A percentile compares a stretch with the other conserved stretches of the same genome.
Conservation (phyloP, 1,139 yeast genomes). For the Yueomyces sp. region DNA sequence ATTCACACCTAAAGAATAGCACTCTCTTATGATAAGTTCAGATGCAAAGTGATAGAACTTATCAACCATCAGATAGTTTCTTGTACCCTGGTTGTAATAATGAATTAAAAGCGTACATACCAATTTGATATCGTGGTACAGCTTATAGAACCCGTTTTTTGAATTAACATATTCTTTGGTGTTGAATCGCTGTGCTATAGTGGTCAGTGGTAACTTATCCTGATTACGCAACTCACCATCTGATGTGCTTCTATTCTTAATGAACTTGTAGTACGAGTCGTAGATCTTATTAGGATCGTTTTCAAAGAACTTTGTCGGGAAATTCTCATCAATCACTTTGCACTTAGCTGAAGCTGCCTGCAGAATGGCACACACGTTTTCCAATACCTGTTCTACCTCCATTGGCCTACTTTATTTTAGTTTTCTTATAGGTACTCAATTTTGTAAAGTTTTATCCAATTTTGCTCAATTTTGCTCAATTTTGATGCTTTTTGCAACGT, state of each 20-base stretch:
- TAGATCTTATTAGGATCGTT: conserved; percentile 31
- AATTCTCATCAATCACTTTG: conserved; percentile 27
- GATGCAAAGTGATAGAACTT: conserved; percentile 57
- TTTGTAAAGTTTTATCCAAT: too few relatives aligned
- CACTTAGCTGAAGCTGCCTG: conserved; percentile 21
- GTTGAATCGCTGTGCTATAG: conserved; percentile 25
- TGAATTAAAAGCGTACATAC: conserved; percentile 42
- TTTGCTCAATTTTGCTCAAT: too few relatives aligned
- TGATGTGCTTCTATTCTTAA: conserved; percentile 17
- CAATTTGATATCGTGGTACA: conserved; percentile 66
- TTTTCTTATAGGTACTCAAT: too few relatives aligned
- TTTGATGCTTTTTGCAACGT: too few relatives aligned
- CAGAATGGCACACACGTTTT: conserved; percentile 12
- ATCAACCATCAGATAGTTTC: conserved; percentile 46
- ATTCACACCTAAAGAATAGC: conserved; percentile 35
- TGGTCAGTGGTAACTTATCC: conserved; percentile 19
- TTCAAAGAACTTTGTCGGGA: conserved; percentile 40
- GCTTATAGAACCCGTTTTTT: conserved; percentile 30
- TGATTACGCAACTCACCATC: conserved; percentile 19
- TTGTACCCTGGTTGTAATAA: conserved; percentile 41
- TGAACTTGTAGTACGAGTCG: conserved; percentile 29
- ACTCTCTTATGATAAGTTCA: conserved; percentile 64
- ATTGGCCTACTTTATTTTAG: too few relatives aligned
- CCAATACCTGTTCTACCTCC: conserved; percentile 1
- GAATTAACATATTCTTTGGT: conserved; percentile 27